These are phyloP conservation scores for Thelonectria blattea DNA, from an alignment of 2,329 filamentous ascomycete genomes.

Conservation along the genomic window DNA sequence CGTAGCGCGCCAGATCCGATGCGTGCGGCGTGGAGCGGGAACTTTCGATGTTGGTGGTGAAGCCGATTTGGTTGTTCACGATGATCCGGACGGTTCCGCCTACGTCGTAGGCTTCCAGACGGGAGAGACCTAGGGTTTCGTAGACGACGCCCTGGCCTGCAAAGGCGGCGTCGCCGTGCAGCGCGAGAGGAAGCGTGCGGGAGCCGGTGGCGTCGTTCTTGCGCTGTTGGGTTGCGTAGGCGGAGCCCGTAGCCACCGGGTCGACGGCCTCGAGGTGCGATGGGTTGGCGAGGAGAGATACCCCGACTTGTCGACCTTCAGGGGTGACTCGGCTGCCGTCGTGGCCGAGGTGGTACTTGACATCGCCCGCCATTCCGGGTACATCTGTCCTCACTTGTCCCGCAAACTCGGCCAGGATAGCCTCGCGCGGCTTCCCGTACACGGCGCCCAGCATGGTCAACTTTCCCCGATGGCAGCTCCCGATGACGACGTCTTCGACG, in stretches of 20 bases:
- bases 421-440: slow-evolving; percentile 97
- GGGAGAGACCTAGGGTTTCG: slow-evolving; percentile 96
- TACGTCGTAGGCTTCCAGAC: slow-evolving; percentile 91
- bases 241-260: slow-evolving; percentile 95
- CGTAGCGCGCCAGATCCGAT: slow-evolving; percentile 97
- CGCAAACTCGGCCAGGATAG: slow-evolving; percentile 97
- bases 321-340: slow-evolving; percentile 98
- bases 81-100: slow-evolving; percentile 95
- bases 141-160: slow-evolving; percentile 96
- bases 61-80: slow-evolving; percentile 99
- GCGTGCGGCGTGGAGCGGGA: slow-evolving; percentile 97
- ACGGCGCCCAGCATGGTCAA: slow-evolving; percentile 97
- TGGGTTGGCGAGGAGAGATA: slow-evolving; percentile 96
- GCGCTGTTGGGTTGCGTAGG: slow-evolving; percentile 95
- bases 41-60: slow-evolving; percentile 96
- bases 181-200: slow-evolving; percentile 88
- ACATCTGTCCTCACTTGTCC: slow-evolving; percentile 85
- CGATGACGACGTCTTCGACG: slow-evolving; percentile 97
- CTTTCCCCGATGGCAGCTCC: slow-evolving; percentile 98
- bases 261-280: slow-evolving; percentile 98
- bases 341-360: slow-evolving; percentile 99
- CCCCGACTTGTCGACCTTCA: slow-evolving; percentile 94
- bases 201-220: slow-evolving; percentile 86
- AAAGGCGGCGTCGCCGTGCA: slow-evolving; percentile 97
- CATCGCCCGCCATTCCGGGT: slow-evolving; percentile 88